Evolutionary conservation across 1,139 yeast species (phyloP).

Genomic region (Schizosaccharomyces versatilis): DNA sequence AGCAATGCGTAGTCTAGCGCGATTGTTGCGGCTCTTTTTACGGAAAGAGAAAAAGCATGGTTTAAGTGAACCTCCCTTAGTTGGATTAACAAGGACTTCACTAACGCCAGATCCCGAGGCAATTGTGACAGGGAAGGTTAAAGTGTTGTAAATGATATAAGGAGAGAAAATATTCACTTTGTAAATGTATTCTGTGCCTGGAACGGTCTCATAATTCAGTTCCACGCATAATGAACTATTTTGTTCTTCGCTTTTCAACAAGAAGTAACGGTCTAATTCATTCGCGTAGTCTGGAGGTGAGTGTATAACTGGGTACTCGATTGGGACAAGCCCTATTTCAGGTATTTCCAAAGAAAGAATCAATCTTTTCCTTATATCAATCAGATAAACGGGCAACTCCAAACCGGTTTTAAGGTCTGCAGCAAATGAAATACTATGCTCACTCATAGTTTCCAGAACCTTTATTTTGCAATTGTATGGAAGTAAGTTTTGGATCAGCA

Average conservation of each 20-base stretch:
- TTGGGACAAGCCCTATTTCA: background rate
- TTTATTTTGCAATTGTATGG: conserved; percentile 65
- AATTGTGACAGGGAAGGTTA: background rate
- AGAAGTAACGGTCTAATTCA: background rate
- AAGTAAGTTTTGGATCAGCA: conserved; percentile 60
- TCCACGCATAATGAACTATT: background rate
- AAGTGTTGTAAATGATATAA: background rate
- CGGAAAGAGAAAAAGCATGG: conserved; percentile 81
- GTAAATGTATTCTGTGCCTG: background rate
- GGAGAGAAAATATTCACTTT: background rate
- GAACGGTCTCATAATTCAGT: background rate
- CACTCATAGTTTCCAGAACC: conserved; percentile 38
- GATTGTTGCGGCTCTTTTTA: conserved; percentile 34
- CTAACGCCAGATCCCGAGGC: background rate
- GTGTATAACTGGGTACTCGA: background rate
- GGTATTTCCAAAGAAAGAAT: background rate
- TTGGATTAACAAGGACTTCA: conserved; percentile 8
- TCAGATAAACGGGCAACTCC: conserved; percentile 31
- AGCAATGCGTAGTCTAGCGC: conserved; percentile 47
- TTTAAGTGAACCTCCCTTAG: conserved; percentile 14
- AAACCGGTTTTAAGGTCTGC: conserved; percentile 37
- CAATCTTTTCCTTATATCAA: no score
- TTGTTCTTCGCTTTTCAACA: no score
- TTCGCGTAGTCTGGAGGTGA: background rate
- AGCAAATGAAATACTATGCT: no score